A percentile compares a stretch with the other conserved stretches of the same genome.
Conservation (phyloP, 2,329 filamentous ascomycete species). For the Penicillium expansum region DNA sequence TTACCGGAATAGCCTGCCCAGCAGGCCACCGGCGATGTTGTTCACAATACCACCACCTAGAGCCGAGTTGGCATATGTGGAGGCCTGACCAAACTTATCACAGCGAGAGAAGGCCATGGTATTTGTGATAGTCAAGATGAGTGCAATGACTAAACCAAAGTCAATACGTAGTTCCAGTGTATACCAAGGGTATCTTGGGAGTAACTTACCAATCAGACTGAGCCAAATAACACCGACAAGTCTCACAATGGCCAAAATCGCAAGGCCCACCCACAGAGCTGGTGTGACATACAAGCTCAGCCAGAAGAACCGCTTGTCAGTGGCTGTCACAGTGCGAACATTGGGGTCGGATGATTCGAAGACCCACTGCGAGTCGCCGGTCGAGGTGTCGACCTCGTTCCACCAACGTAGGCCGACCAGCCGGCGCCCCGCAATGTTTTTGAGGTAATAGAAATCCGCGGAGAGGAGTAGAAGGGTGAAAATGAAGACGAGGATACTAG, state of each 20-base stretch:
- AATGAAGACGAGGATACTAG: slow-evolving; percentile 51
- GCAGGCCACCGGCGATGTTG: slow-evolving; percentile 54
- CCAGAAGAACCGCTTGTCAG: slow-evolving; percentile 54
- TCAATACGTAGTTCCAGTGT: background rate
- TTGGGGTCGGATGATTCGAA: slow-evolving; percentile 50
- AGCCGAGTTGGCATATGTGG: slow-evolving; percentile 55
- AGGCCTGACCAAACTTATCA: slow-evolving; percentile 57
- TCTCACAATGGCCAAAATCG: slow-evolving; percentile 47
- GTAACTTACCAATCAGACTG: slow-evolving; percentile 49
- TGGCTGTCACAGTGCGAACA: slow-evolving; percentile 45
- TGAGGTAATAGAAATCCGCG: slow-evolving; percentile 53
- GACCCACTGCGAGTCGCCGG: slow-evolving; percentile 52
- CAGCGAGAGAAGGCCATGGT: slow-evolving; percentile 53
- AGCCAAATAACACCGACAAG: slow-evolving; percentile 51
- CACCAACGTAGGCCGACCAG: slow-evolving; percentile 52
- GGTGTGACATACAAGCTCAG: slow-evolving; percentile 49
- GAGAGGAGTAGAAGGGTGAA: slow-evolving; percentile 51
- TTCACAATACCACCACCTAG: slow-evolving; percentile 55
- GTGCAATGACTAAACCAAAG: slow-evolving; percentile 44
- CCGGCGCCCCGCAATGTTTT: slow-evolving; percentile 53
- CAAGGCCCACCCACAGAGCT: slow-evolving; percentile 49
- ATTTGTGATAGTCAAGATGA: slow-evolving; percentile 52
- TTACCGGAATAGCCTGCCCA: slow-evolving; percentile 54
- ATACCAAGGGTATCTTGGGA: background rate
- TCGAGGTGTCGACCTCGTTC: slow-evolving; percentile 51